phyloP scores from a whole-genome alignment of 2,329 filamentous ascomycete species.

The Pyricularia grisea region DNA sequence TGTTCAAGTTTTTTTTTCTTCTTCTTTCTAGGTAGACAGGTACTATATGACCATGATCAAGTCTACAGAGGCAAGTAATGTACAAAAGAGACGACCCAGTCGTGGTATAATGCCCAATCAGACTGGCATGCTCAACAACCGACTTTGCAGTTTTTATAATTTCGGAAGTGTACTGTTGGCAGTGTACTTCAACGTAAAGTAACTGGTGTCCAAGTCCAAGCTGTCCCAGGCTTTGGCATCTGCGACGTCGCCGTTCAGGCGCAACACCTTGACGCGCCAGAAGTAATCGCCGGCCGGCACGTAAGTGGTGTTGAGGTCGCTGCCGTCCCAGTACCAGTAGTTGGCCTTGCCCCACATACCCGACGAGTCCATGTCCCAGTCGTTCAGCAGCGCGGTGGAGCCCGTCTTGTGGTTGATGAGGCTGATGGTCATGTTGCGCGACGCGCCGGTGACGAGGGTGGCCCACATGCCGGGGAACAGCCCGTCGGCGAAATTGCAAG shows the following conservation, averaged over 20 bases:
- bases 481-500: background rate
- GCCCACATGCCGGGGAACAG: background rate
- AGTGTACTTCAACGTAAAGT: background rate
- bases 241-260: background rate
- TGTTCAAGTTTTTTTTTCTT: too few species aligned
- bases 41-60: too few species aligned
- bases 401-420: background rate
- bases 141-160: too few species aligned
- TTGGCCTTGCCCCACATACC: background rate
- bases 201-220: background rate
- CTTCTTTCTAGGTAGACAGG: too few species aligned
- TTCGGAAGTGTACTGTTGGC: too few species aligned
- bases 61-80: too few species aligned
- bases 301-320: background rate
- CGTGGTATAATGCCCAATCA: too few species aligned
- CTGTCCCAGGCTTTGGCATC: background rate
- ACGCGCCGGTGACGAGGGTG: background rate
- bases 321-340: background rate
- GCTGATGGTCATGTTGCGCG: background rate
- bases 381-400: background rate
- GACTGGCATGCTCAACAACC: too few species aligned
- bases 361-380: background rate
- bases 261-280: background rate
- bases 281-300: background rate
- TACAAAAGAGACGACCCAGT: too few species aligned